Base-by-base conservation (phyloP, 2,329 filamentous ascomycete genomes). In the Coniella lustricola region DNA sequence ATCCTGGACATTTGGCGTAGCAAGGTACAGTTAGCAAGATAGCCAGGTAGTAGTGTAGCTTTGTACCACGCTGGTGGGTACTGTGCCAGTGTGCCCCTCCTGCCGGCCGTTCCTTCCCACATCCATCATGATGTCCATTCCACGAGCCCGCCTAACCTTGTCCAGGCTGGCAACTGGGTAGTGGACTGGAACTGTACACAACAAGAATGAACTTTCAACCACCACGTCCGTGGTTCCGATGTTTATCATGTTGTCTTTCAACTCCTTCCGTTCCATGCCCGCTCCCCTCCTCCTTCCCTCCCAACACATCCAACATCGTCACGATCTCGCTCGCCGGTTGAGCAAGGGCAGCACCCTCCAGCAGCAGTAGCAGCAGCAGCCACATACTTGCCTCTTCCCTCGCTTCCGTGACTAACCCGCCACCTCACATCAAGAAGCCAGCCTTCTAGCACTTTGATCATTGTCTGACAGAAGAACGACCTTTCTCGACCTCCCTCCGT, bases 231-330 rank as follows among this genome's bases (percentile, higher is more conserved):
- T 41, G 44, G 44, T 48, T 38, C 40, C 46, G 33, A 38, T 31
- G 46, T 48, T 48, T 47, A 47, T 47, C 44, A 47, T 47, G 44
- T 41, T 47, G 44, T 41, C 36, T 47, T 29, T 34, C 22, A 41
- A 33, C 37, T 18, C 18, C 17, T 40, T 36, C 37, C 37, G 31
- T 35, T 31, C 14, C 29, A 44, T 40, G 35, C 35, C 31, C 13
- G 20, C 35, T 29, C 41, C 31, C 25, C 29, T 35, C 20, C 29
- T 39, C 18, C 36, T n/a, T n/a, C n/a, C n/a, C n/a, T n/a, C 31
- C 31, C n/a, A 20, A 18, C 34, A 13, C 29, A 25, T n/a, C 34
- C 36, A 31, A 18, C 31, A 18, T 29, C 44, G 22, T 33, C 35
- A 18, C 18, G 16, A 25, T 33, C 9, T 16, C 20, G 36, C 36